Base-by-base conservation (phyloP, 2,329 filamentous ascomycete species). In the Grosmannia penicillata region DNA sequence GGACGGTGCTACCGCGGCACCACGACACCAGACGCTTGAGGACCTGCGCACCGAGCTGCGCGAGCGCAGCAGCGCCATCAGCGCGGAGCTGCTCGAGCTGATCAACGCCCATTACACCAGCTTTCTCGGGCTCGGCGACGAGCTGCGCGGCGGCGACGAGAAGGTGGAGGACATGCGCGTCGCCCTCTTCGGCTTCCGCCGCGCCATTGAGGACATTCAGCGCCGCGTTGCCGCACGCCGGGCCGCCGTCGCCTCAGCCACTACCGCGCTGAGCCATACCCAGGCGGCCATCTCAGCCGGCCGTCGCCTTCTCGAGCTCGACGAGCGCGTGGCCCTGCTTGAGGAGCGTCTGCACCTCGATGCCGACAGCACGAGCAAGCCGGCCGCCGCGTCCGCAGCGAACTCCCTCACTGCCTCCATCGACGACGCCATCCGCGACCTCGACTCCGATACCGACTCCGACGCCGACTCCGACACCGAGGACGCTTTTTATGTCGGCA, bases 41-140 rank as follows among this genome's bases (percentile, higher is more conserved):
- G 91, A 98, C 56, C 67, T 98, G 24, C 83, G 89, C 26, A 63
- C 78, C 6, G 93, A 98, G 52, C 68, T 98, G 14, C 78, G 87
- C 32, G 75, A 86, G 42, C 72, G 93, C 37, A 83, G 78, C 48
- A 74, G 82, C 48, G 70, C 79, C 17, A 78, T 98, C 44, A 82
- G 78, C 51, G 75, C 80, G 45, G 91, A 98, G 61, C 69, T 98
- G 3, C 68, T 98, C 15, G 89, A 95, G 60, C 73, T 98, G 8
- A 91, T 98, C 47, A 98, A 98, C 54, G 73, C 80, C 37, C 93
- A 98, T 58, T 96, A 98, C 56, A 80, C 85, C 34, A 82, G 89
- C 41, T 98, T 98, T 50, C 60, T 98, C 5, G 78, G 78, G 0
- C 62, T 98, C 0, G 93, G 91, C 0, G 75, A 72, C 33, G 82